phyloP scores from a whole-genome alignment of 2,329 filamentous ascomycete genomes.

The Neopestalotiopsis rosae region DNA sequence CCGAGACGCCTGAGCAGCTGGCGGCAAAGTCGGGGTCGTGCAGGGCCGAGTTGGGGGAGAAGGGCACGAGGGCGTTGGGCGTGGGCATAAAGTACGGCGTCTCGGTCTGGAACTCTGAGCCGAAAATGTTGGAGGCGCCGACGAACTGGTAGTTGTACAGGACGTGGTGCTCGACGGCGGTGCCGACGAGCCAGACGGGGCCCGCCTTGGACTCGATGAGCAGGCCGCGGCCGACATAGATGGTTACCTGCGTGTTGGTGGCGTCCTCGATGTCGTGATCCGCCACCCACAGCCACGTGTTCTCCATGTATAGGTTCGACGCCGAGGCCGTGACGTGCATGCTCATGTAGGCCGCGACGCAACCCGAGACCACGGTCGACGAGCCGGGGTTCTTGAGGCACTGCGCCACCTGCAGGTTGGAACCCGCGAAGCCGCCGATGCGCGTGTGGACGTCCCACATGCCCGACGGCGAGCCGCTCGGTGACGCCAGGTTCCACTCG shows the following conservation, averaged over 20 bases:
- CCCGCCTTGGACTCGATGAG: conserved; percentile 45
- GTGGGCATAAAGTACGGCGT: conserved; percentile 71
- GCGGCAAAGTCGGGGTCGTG: conserved; percentile 55
- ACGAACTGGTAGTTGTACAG: conserved; percentile 69
- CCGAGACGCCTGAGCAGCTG: conserved; percentile 43
- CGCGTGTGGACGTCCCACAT: conserved; percentile 81
- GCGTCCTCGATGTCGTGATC: conserved; percentile 62
- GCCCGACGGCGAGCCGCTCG: conserved; percentile 49
- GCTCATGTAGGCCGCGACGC: conserved; percentile 44
- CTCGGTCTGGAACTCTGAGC: conserved; percentile 68
- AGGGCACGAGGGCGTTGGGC: conserved; percentile 59
- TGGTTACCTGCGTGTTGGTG: conserved; percentile 52
- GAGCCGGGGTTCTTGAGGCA: conserved; percentile 62
- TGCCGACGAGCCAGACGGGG: conserved; percentile 62
- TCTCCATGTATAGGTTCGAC: conserved; percentile 45
- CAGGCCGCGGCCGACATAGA: conserved; percentile 59
- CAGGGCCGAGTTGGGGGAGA: conserved; percentile 43
- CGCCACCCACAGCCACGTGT: conserved; percentile 50
- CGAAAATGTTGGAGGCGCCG: conserved; percentile 61
- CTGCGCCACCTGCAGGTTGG: conserved; percentile 68
- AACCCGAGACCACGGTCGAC: conserved; percentile 34
- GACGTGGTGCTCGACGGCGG: conserved; percentile 64
- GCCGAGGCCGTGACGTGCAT: conserved; percentile 42
- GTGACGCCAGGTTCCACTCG: conserved; percentile 71
- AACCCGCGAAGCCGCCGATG: conserved; percentile 74